Base-by-base conservation (phyloP, 2,329 filamentous ascomycete species). In the Thermoascus crustaceus region DNA sequence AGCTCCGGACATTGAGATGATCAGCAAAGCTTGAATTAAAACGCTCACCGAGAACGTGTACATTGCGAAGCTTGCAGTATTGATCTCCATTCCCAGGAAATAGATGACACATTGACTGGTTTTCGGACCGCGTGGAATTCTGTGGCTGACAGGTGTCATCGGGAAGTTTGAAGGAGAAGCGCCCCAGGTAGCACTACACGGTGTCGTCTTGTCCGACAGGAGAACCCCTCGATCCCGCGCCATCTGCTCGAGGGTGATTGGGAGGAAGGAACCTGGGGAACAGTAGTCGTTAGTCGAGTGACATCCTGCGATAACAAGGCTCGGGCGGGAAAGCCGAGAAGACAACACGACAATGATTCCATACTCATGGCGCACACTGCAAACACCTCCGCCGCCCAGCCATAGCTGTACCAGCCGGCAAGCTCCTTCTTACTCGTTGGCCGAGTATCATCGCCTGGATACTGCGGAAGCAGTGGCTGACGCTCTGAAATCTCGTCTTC, bases 21-120 rank as follows among this genome's bases (percentile, higher is more conserved):
- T 93, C 19, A 96, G 67, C 18, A 96, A 63, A 1, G 88, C 84
- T 58, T 98, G 91, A 7, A 95, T 61, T 13, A 95, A 62, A 1
- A 98, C 91, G 56, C 85, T 93, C 52, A 93, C 69, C 39, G 87
- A 94, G 62, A 98, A 98, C 2, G 87, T 95, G 64, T 96, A 96
- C 86, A 96, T 94, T 57, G 87, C 89, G 60, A 96, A 95, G 60
- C 85, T 93, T 22, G 89, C 88, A 1, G 89, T 95, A 61, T 96
- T 96, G 64, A 98, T 81, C 52, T 94, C 81, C 40, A 83, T 60
- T 4, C 89, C 89, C 16, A 94, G 66, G 4, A 96, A 69, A 44
- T 81, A 76, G 40, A 96, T 78, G 40, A 96, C 69, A 55, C 91
- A 98, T 57, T 93, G 85, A 32, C 71, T 72, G 26, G 46, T 69